Base-by-base conservation (phyloP, 1,284 basidiomycete species). In the Ustilago cynodontis region DNA sequence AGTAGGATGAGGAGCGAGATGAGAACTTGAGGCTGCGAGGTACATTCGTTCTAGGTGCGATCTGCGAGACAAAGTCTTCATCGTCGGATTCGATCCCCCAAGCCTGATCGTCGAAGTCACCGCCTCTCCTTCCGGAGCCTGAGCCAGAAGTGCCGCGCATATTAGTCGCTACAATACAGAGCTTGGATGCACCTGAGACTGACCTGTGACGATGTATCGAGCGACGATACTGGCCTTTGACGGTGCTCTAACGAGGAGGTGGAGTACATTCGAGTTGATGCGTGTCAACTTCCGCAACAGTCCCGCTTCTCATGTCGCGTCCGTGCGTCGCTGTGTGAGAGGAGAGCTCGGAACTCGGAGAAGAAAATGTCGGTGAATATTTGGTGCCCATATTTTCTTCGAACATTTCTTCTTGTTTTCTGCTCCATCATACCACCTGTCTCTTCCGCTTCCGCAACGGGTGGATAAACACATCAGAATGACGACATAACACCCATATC, bases 31-130 rank as follows among this genome's bases (percentile, higher is more conserved):
- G 66, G n/a, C 71, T 71, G 13, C 65, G 68, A 35, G 72, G 70
- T 2, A 74, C 66, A 22, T 73, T 72, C 20, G 76, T 67, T 22
- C 70, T 58, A 0, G 71, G 76, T 11, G 70, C 69, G 16, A 82
- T 62, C 20, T 72, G 77, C 22, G 77, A 60, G 49, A 82, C 83
- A 65, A 85, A 85, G 53, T 85, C 82, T n/a, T 85, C 83, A 51
- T 85, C 83, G 58, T 85, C 83, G 26, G 82, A 85, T 26, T 83
- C 75, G 31, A 83, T 77, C 13, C 75, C 82, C 83, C 83, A 85
- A 9, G 83, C 82, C 51, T 83, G 82, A 47, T 84, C 83, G 61
- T 85, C 83, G 64, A 81, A 83, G 65, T 71, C 78, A 52, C 64
- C 63, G 2, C 50, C n/a, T 22, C 37, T 56, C 31, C 52, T 59